phyloP scores from a whole-genome alignment of 805 yeast species.

The Lipomyces kockii region DNA sequence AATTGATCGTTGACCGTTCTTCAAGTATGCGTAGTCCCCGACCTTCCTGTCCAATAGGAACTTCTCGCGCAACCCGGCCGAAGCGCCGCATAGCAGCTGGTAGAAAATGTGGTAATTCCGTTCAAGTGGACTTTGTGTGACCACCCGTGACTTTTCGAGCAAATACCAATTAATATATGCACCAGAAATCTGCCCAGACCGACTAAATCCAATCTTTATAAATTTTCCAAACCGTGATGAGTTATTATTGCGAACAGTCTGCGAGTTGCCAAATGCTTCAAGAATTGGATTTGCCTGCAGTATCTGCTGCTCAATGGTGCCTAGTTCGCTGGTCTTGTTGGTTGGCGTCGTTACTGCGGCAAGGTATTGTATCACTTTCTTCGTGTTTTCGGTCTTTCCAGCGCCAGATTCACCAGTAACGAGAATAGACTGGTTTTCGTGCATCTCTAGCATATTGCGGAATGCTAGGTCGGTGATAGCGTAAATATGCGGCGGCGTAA shows the following conservation, averaged over 20 bases:
- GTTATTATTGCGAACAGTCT: slow-evolving; percentile 89
- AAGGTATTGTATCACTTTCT: slow-evolving; percentile 88
- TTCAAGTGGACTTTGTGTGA: slow-evolving; percentile 72
- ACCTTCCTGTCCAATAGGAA: slow-evolving; percentile 52
- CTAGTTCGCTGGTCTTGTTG: slow-evolving; percentile 41
- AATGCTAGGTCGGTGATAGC: slow-evolving; percentile 88
- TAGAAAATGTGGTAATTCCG: slow-evolving; percentile 94
- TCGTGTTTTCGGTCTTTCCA: slow-evolving; percentile 97
- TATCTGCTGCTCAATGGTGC: slow-evolving; percentile 74
- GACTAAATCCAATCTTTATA: slow-evolving; percentile 77
- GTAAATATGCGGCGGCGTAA: slow-evolving; percentile 82
- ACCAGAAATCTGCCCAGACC: slow-evolving; percentile 70
- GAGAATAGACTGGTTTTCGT: slow-evolving; percentile 81
- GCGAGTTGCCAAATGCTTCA: slow-evolving; percentile 97
- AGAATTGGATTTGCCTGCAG: slow-evolving; percentile 92
- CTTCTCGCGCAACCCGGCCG: slow-evolving; percentile 46
- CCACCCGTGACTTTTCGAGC: slow-evolving; percentile 90
- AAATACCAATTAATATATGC: slow-evolving; percentile 95
- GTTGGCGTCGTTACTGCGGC: slow-evolving; percentile 60
- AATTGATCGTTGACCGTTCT: slow-evolving; percentile 58
- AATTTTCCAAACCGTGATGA: slow-evolving; percentile 97
- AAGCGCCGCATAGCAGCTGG: slow-evolving; percentile 75
- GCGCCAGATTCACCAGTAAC: slow-evolving; percentile 99
- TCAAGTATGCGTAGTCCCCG: slow-evolving; percentile 61
- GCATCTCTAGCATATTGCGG: slow-evolving; percentile 68